A percentile compares a stretch with the other conserved stretches of the same genome.
These are phyloP conservation scores for Crucihimalaya himalaica DNA, from an alignment of 345 rosid species.

Conservation along the genomic window DNA sequence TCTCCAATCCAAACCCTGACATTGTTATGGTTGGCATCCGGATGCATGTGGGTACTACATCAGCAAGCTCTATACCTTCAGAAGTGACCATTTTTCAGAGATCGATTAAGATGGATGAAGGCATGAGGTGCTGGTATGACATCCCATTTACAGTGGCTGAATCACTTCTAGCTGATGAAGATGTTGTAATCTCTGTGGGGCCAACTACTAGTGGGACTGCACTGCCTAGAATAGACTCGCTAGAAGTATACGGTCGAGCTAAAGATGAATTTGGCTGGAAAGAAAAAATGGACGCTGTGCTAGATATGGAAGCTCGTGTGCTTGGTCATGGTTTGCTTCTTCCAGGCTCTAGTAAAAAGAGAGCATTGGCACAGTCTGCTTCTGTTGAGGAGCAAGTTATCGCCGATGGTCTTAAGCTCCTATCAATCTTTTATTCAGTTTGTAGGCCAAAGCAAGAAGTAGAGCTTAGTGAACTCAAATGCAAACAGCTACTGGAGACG, in stretches of 20 bases:
- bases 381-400: slow-evolving; percentile 86
- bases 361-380: slow-evolving; percentile 64
- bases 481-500: slow-evolving; percentile 76
- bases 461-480: slow-evolving; percentile 64
- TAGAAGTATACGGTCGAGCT: slow-evolving; percentile 94
- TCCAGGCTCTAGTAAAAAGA: slow-evolving; percentile 69
- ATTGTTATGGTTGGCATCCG: slow-evolving; percentile 99
- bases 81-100: slow-evolving; percentile 91
- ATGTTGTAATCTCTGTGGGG: slow-evolving; percentile 78
- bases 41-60: slow-evolving; percentile 84
- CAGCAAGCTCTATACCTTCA: slow-evolving; percentile 89
- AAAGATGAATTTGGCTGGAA: slow-evolving; percentile 99
- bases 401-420: slow-evolving; percentile 88
- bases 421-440: slow-evolving; percentile 65
- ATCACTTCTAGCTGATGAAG: slow-evolving; percentile 98
- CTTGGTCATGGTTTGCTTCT: slow-evolving; percentile 75
- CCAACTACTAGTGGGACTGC: slow-evolving; percentile 79
- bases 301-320: slow-evolving; percentile 95
- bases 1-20: slow-evolving; percentile 92
- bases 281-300: slow-evolving; percentile 87
- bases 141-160: slow-evolving; percentile 95
- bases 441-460: slow-evolving; percentile 58
- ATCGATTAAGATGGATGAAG: slow-evolving; percentile 88
- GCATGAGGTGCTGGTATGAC: slow-evolving; percentile 96
- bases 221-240: slow-evolving; percentile 83